Percentiles rank a stretch among this genome's conserved stretches.
These are phyloP conservation scores for Grammothele lineata DNA, from an alignment of 768 basidiomycete genomes.

Conservation along the genomic window DNA sequence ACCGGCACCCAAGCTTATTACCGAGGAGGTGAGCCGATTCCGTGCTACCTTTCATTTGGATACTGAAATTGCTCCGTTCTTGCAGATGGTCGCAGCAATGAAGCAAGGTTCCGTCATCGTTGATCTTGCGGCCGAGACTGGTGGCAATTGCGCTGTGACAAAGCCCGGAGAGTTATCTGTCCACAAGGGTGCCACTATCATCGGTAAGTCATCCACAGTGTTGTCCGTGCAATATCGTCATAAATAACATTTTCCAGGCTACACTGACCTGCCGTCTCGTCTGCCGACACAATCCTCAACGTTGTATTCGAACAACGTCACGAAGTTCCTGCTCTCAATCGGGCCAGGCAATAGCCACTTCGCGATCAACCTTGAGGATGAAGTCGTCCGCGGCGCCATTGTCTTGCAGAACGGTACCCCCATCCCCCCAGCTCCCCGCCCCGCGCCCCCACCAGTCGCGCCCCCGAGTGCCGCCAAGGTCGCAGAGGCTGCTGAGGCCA, in stretches of 20 bases:
- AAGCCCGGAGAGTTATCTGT: conserved; percentile 68
- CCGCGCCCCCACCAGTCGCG: conserved; percentile 57
- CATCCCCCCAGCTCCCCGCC: conserved; percentile 64
- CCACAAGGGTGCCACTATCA: conserved; percentile 75
- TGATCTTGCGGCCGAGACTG: conserved; percentile 82
- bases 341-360: conserved; percentile 53
- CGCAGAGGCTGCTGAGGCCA: conserved; percentile 39
- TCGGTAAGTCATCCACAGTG: conserved; percentile 42
- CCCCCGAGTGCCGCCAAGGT: conserved; percentile 46
- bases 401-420: conserved; percentile 65
- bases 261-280: conserved; percentile 83
- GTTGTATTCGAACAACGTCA: conserved; percentile 87
- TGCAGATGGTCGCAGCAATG: conserved; percentile 81
- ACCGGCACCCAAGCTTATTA: conserved; percentile 83
- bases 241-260: conserved; percentile 42
- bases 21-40: conserved; percentile 53
- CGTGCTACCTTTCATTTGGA: too few species aligned
- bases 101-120: conserved; percentile 89
- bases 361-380: conserved; percentile 69
- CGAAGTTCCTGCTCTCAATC: conserved; percentile 83
- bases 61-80: neutral
- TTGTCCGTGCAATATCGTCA: too few species aligned
- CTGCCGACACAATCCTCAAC: conserved; percentile 88
- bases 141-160: conserved; percentile 87
- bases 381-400: conserved; percentile 79